A percentile compares a stretch with the other conserved stretches of the same genome.
These are phyloP conservation scores for Golubevia sp. DNA, from an alignment of 1,284 basidiomycete species.

Conservation along the genomic window DNA sequence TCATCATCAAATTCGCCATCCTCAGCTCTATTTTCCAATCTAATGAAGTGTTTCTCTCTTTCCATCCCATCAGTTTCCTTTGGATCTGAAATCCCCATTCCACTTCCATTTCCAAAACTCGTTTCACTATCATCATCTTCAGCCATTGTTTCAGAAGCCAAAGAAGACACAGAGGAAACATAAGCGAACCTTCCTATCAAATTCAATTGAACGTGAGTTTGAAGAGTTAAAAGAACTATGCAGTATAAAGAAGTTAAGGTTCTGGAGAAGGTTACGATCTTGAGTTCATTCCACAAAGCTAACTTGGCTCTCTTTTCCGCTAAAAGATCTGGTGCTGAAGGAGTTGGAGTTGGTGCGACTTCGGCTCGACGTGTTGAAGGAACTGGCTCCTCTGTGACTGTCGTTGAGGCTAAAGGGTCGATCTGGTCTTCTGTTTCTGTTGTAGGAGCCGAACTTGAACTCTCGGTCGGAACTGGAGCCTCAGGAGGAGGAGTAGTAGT, in stretches of 20 bases:
- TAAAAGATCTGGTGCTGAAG: background rate
- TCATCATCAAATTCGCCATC: slow-evolving; percentile 20
- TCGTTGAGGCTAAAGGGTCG: background rate
- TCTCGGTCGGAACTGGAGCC: too few relatives aligned
- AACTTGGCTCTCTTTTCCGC: slow-evolving; percentile 27
- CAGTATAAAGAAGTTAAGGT: slow-evolving; percentile 84
- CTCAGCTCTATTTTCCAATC: slow-evolving; percentile 63
- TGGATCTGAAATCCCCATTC: too few relatives aligned
- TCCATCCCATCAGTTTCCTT: too few relatives aligned
- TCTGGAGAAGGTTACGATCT: slow-evolving; percentile 72
- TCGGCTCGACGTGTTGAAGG: too few relatives aligned
- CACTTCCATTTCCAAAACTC: too few relatives aligned
- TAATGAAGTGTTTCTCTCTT: slow-evolving; percentile 19
- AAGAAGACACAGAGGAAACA: slow-evolving; percentile 71
- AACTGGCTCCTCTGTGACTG: background rate
- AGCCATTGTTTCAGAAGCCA: slow-evolving; percentile 9
- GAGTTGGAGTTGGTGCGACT: background rate
- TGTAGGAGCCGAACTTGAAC: too few relatives aligned
- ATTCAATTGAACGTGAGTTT: slow-evolving; percentile 81
- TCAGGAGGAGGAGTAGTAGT: background rate
- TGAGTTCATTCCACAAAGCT: slow-evolving; percentile 58
- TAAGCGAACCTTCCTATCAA: slow-evolving; percentile 82
- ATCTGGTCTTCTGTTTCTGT: background rate
- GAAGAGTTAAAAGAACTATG: slow-evolving; percentile 76
- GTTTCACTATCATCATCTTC: background rate